Conservation (phyloP, 2,329 filamentous ascomycete species). For the Penicillium oxalicum region DNA sequence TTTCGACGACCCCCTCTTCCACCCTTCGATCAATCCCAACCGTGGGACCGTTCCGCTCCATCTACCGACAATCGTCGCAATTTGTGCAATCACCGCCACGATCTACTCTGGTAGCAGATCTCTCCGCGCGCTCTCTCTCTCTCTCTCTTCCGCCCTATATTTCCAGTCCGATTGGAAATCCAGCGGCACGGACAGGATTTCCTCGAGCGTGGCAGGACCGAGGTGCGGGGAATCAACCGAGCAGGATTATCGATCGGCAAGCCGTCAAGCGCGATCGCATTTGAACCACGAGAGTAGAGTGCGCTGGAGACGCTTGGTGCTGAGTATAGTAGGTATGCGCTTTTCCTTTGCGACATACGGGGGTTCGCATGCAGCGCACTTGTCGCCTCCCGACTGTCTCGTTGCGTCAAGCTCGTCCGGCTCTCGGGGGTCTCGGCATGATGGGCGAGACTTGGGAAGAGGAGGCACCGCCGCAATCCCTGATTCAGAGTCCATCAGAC, state of each 20-base stretch:
- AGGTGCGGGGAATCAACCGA: conserved; percentile 18
- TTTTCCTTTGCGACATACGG: not conserved
- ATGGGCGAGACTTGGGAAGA: not conserved
- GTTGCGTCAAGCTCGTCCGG: too few species aligned
- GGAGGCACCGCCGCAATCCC: conserved; percentile 11
- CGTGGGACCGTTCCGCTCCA: conserved; percentile 2
- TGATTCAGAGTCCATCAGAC: conserved; percentile 16
- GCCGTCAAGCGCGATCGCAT: conserved; percentile 3
- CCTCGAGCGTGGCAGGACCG: conserved; percentile 17
- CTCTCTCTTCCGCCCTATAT: too few species aligned
- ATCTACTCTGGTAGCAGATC: too few species aligned
- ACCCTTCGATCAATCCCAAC: conserved; percentile 3
- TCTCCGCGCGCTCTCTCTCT: too few species aligned
- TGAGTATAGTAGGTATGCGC: not conserved
- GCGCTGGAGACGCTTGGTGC: too few species aligned
- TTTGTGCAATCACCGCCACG: conserved; percentile 1
- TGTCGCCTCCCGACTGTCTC: too few species aligned
- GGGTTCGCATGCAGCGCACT: not conserved
- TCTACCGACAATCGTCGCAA: conserved; percentile 6
- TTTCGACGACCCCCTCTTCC: not conserved
- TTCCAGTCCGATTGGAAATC: conserved; percentile 19
- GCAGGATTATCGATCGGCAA: conserved; percentile 11
- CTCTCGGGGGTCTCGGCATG: not conserved
- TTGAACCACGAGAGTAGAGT: too few species aligned
- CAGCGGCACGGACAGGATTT: conserved; percentile 11